Base-by-base conservation (phyloP, 345 rosid species). In the Jatropha curcas region DNA sequence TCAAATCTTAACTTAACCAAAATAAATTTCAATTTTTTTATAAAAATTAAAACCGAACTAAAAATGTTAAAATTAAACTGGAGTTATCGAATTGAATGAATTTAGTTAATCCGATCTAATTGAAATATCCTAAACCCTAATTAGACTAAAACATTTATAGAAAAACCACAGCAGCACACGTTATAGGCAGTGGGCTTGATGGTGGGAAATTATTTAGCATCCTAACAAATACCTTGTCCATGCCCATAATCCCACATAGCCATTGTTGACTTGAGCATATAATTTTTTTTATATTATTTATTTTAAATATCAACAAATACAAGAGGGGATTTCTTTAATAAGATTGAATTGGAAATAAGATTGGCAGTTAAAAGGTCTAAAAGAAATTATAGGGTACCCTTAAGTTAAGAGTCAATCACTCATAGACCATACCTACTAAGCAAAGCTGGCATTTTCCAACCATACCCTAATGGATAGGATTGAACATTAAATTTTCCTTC, bases 361-460 rank as follows among this genome's bases (percentile, higher is more conserved):
- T 50, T 65, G 59, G 60, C 55, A 25, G 60, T 35, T 58, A 60
- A 59, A 31, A 63, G 22, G 71, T 24, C 59, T 50, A 0, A 20
- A 39, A 46, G 61, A 41, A 57, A 65, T 59, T 10, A 27, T 46
- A 27, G 11, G 37, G 11, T 11, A 11, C 2, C 13, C 46, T 43
- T 14, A 7, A 8, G 13, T 22, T 5, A 8, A n/a, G 1, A 35
- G 11, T 31, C 65, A 58, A 56, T 13, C 64, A 60, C 30, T 45
- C 41, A 13, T 3, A 43, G 22, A 7, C 73, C 45, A 39, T 17
- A 67, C 68, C 70, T 56, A 35, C 52, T 25, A 10, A 57, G 31
- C 37, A 72, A 60, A 70, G 77, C 81, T 81, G 81, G 74, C 81
- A 66, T 51, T 45, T 20, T 33, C 75, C 73, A 59, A 65, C 74